Percentiles rank a stretch among this genome's conserved stretches.
Conservation (phyloP, 805 yeast genomes). For the Brettanomyces bruxellensis region DNA sequence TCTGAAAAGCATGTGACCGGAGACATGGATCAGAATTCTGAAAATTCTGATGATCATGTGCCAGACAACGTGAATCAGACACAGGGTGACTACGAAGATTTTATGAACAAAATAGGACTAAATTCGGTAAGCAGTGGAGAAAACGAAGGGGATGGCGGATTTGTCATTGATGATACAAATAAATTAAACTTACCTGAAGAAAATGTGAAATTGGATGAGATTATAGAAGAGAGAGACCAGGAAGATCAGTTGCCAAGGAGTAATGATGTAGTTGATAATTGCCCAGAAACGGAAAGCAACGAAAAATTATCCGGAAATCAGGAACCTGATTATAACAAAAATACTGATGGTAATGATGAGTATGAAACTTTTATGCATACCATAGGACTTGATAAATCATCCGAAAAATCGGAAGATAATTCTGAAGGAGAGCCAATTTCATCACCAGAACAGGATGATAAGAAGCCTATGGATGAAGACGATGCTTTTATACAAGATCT, state of each 20-base stretch:
- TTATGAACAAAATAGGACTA: conserved; percentile 6
- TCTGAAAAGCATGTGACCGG: not conserved
- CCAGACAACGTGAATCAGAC: not conserved
- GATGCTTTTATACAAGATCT: no score
- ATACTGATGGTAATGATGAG: not conserved
- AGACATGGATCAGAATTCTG: not conserved
- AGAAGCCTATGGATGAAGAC: no score
- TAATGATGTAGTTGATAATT: no score
- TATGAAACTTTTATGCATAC: not conserved
- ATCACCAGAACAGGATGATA: no score
- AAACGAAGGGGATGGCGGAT: conserved; percentile 1
- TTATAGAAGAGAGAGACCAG: no score
- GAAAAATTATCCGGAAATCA: no score
- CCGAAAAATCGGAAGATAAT: not conserved
- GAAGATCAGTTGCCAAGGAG: no score
- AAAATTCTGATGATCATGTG: not conserved
- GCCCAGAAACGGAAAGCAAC: no score
- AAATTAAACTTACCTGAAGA: not conserved
- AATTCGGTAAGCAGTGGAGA: conserved; percentile 1
- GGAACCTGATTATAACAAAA: no score
- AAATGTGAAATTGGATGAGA: no score
- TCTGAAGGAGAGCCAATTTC: not conserved
- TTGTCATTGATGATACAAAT: not conserved
- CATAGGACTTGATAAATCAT: conserved; percentile 1
- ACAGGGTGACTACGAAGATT: conserved; percentile 6